Conservation (phyloP, 2,329 filamentous ascomycete species). For the Pseudogymnoascus sp. region DNA sequence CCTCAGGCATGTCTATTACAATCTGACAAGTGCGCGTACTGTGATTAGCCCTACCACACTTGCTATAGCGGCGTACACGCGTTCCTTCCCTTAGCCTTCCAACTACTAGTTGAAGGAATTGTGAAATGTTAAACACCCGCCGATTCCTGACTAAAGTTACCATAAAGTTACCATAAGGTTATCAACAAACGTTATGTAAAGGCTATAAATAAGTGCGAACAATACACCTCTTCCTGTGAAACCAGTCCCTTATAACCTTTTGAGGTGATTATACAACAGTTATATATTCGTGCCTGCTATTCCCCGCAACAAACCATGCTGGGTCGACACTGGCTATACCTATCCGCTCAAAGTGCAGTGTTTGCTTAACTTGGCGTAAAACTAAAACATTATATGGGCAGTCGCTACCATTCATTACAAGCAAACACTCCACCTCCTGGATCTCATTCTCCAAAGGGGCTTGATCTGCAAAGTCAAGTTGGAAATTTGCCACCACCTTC, state of each 20-base stretch:
- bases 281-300: constrained; percentile 13
- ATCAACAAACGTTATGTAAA: too few species aligned
- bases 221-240: neutral
- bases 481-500: constrained; percentile 3
- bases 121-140: neutral
- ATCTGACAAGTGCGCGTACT: neutral
- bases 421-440: constrained; percentile 13
- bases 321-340: constrained; percentile 14
- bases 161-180: too few species aligned
- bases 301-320: constrained; percentile 13
- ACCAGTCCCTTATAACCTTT: neutral
- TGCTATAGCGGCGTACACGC: neutral
- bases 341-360: constrained; percentile 15
- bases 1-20: neutral
- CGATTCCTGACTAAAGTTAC: too few species aligned
- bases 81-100: neutral
- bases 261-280: constrained; percentile 11
- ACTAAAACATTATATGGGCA: constrained; percentile 11
- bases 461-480: constrained; percentile 12
- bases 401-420: constrained; percentile 5
- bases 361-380: constrained; percentile 10
- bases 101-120: neutral
- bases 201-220: too few species aligned
- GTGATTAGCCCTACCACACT: neutral
- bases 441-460: neutral